These are phyloP conservation scores for Populus hybrid DNA, from an alignment of 441 rosid genomes.

Conservation along the genomic window DNA sequence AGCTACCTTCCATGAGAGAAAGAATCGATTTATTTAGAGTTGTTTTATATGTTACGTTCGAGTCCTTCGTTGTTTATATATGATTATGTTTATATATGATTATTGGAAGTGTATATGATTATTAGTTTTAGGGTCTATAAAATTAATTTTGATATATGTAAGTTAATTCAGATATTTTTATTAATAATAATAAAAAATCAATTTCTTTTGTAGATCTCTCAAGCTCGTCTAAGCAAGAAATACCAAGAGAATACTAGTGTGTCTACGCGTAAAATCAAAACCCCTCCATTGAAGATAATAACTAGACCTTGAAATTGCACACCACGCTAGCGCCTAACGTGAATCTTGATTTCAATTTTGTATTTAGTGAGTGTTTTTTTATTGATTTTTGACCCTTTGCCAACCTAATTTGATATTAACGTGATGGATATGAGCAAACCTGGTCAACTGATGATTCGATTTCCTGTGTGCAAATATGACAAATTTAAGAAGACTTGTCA, in stretches of 20 bases:
- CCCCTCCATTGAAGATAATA: constrained; percentile 14
- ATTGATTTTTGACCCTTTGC: neutral
- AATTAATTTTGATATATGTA: no score
- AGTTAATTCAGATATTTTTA: no score
- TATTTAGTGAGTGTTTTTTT: neutral
- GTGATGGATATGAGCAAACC: neutral
- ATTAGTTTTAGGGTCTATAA: no score
- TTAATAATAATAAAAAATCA: neutral
- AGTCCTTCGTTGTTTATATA: no score
- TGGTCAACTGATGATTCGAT: constrained; percentile 5
- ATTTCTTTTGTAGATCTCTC: constrained; percentile 1
- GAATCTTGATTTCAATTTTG: neutral
- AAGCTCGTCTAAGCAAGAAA: neutral
- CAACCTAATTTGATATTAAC: neutral
- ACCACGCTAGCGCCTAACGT: neutral
- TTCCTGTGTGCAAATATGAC: neutral
- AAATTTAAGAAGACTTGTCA: neutral
- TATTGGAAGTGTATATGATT: no score
- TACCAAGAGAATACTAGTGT: neutral
- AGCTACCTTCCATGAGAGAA: constrained; percentile 10
- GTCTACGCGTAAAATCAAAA: neutral
- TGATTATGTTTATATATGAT: no score
- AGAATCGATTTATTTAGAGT: neutral
- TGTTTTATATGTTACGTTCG: no score
- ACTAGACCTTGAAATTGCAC: constrained; percentile 15